Conservation (phyloP, 257 asterid species). For the Solanum tarapatanum region DNA sequence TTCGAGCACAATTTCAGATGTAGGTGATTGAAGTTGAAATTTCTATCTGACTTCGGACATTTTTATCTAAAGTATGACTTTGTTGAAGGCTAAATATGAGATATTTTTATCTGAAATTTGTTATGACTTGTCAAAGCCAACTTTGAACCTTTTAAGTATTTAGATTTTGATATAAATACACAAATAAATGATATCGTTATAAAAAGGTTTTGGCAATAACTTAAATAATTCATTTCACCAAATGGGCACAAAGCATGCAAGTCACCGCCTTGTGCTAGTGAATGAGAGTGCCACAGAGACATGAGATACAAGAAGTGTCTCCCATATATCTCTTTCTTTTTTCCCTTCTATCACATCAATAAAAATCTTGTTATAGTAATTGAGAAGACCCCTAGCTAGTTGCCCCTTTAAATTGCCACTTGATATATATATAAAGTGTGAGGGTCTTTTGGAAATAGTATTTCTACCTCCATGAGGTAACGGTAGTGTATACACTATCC, state of each 20-base stretch:
- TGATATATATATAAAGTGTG: no score
- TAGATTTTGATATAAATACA: no score
- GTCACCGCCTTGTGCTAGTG: neutral
- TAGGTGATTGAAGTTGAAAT: no score
- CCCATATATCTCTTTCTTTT: neutral
- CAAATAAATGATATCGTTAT: neutral
- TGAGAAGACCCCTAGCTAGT: neutral
- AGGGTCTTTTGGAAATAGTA: no score
- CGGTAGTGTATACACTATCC: no score
- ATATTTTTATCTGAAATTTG: neutral
- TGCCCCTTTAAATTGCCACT: no score
- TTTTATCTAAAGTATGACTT: neutral
- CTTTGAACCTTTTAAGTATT: no score
- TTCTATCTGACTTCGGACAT: no score
- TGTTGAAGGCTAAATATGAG: neutral
- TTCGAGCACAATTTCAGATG: no score
- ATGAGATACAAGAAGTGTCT: neutral
- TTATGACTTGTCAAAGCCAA: neutral
- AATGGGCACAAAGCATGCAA: neutral
- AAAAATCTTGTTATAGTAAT: neutral
- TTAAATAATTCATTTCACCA: neutral
- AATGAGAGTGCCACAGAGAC: neutral
- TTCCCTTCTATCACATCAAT: neutral
- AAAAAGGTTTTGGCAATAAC: no score
- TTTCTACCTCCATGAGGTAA: no score